Evolutionary conservation across 768 basidiomycete genomes (phyloP).

Genomic region (Suillus brevipes): DNA sequence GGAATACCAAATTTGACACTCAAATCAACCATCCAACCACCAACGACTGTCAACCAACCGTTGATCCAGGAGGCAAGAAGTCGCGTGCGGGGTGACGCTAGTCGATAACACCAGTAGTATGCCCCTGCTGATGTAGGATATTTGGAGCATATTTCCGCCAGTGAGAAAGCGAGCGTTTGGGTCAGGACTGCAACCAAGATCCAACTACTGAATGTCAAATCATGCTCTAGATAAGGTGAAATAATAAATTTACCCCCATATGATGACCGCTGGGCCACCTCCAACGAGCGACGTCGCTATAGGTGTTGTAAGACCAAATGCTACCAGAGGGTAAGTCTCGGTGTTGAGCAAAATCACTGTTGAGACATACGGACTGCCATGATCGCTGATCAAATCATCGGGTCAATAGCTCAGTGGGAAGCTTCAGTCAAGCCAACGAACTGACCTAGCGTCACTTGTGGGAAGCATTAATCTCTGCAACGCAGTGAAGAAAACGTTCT

Average conservation of each 20-base stretch:
- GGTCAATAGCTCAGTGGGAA: slow-evolving; percentile 8
- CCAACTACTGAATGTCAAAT: slow-evolving; percentile 38
- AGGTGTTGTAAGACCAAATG: slow-evolving; percentile 56
- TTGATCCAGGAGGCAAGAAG: slow-evolving; percentile 63
- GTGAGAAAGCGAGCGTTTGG: slow-evolving; percentile 49
- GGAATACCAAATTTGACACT: slow-evolving; percentile 58
- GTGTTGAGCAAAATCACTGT: neutral
- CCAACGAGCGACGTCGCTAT: slow-evolving; percentile 55
- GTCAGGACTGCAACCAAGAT: slow-evolving; percentile 50
- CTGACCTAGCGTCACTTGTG: slow-evolving; percentile 48
- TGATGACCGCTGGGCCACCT: slow-evolving; percentile 56
- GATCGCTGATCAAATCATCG: slow-evolving; percentile 41
- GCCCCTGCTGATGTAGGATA: slow-evolving; percentile 64
- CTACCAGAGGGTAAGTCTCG: slow-evolving; percentile 30
- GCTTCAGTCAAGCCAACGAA: neutral
- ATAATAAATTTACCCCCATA: slow-evolving; percentile 50
- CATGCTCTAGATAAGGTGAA: too few species aligned
- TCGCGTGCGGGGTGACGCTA: slow-evolving; percentile 52
- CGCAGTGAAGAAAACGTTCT: neutral
- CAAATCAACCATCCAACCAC: slow-evolving; percentile 67
- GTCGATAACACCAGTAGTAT: slow-evolving; percentile 66
- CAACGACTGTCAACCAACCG: slow-evolving; percentile 68
- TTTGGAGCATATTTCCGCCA: slow-evolving; percentile 60
- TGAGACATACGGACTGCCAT: slow-evolving; percentile 59
- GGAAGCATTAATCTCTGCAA: slow-evolving; percentile 17